Conservation (phyloP, 176 grass and related monocot genomes). For the Alloteropsis semialata region DNA sequence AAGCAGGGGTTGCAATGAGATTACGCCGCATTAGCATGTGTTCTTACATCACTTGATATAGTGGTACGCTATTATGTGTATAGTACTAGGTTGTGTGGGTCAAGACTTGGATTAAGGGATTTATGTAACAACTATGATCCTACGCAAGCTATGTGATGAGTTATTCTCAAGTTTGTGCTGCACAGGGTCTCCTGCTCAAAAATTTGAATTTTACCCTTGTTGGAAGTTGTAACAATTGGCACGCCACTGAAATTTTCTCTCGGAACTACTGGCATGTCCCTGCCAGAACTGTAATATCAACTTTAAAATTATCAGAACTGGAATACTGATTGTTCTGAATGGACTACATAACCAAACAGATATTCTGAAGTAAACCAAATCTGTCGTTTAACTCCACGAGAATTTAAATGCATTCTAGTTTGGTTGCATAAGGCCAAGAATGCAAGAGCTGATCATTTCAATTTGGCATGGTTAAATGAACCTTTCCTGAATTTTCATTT, state of each 20-base stretch:
- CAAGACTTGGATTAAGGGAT: not conserved
- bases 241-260: no score
- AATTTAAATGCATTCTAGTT: not conserved
- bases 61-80: constrained; percentile 1
- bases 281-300: not conserved
- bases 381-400: not conserved
- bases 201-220: not conserved
- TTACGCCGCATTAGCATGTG: not conserved
- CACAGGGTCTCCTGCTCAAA: not conserved
- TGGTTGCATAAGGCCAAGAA: not conserved
- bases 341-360: not conserved
- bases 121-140: constrained; percentile 2
- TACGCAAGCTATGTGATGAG: not conserved
- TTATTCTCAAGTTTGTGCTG: not conserved
- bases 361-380: not conserved
- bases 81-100: constrained; percentile 25
- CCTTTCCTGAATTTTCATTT: not conserved
- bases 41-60: no score
- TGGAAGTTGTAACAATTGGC: no score
- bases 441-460: no score
- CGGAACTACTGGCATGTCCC: not conserved
- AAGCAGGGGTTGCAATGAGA: constrained; percentile 62
- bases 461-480: not conserved
- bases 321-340: not conserved
- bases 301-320: not conserved